Conservation (phyloP, 805 yeast species). For the Candida sphagnicola region DNA sequence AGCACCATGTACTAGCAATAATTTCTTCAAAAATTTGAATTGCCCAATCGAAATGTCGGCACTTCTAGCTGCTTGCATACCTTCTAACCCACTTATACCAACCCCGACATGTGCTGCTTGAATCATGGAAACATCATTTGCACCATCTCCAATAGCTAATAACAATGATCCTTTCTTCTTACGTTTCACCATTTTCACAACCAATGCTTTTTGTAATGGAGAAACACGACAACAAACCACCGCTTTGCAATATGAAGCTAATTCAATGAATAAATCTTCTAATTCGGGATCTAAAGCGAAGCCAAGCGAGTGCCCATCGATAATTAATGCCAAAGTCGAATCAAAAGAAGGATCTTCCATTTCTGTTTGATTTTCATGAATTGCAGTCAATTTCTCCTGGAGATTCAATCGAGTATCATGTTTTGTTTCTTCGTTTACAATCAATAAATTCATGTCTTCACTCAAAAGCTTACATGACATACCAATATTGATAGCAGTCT, state of each 20-base stretch:
- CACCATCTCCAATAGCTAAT: constrained; percentile 97
- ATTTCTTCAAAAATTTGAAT: constrained; percentile 77
- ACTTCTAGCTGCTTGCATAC: constrained; percentile 98
- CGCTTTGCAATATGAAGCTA: constrained; percentile 87
- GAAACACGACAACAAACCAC: constrained; percentile 98
- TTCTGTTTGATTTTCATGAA: constrained; percentile 61
- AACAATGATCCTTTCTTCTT: constrained; percentile 67
- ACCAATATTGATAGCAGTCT: constrained; percentile 97
- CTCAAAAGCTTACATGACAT: constrained; percentile 93
- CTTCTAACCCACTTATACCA: constrained; percentile 99
- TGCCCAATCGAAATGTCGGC: constrained; percentile 98
- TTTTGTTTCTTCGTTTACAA: constrained; percentile 81
- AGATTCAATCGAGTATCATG: constrained; percentile 76
- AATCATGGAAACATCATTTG: constrained; percentile 98
- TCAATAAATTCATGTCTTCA: constrained; percentile 92
- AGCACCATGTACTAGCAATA: constrained; percentile 89
- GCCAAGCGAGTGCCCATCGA: constrained; percentile 89
- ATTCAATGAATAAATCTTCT: constrained; percentile 71
- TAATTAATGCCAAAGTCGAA: constrained; percentile 80
- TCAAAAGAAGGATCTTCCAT: constrained; percentile 52
- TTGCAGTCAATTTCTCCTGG: constrained; percentile 69
- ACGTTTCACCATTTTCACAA: constrained; percentile 88
- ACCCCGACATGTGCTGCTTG: constrained; percentile 99
- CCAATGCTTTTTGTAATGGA: constrained; percentile 94
- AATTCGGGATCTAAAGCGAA: constrained; percentile 80